Base-by-base conservation (phyloP, 2,329 filamentous ascomycete genomes). In the Coniella lustricola region DNA sequence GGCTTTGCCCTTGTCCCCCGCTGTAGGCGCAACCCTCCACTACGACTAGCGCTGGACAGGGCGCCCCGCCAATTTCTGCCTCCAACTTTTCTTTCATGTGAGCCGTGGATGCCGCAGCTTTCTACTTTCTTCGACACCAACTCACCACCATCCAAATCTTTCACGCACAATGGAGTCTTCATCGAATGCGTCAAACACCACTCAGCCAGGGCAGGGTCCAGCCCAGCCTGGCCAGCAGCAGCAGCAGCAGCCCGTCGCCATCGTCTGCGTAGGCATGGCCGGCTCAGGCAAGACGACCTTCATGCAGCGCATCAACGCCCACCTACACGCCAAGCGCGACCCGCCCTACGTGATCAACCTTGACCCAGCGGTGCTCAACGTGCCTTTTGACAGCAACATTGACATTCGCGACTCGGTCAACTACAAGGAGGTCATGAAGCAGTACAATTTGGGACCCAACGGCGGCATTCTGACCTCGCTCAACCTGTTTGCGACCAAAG, bases 351-450 rank as follows among this genome's bases (percentile, higher is more conserved):
- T 97, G 51, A 82, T 98, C 64, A 98, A 98, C 67, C 85, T 98
- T 54, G 93, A 98, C 64, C 93, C 93, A 1, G 93, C 94, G 35
- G 93, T 98, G 8, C 79, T 90, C 61, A 88, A 85, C 57, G 87
- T 96, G 7, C 93, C 94, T 3, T 98, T 96, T 63, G 91, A 95
- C 58, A 83, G 86, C 66, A 98, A 98, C 68, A 97, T 98, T 69
- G 93, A 98, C 69, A 98, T 98, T 59, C 89, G 94, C 61, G 93
- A 98, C 69, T 93, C 87, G 21, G 91, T 98, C 66, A 96, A 98
- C 77, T 98, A 98, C 75, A 93, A 95, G 66, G 91, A 98, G 69
- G 93, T 98, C 55, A 98, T 98, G 94, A 94, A 91, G 70, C 90
- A 97, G 70, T 97, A 96, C 68, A 96, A 96, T 63, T 79, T 98